Evolutionary conservation across 768 basidiomycete genomes (phyloP), one percentile per base, ranked within the genome.

Genomic region (Suillus brevipes): DNA sequence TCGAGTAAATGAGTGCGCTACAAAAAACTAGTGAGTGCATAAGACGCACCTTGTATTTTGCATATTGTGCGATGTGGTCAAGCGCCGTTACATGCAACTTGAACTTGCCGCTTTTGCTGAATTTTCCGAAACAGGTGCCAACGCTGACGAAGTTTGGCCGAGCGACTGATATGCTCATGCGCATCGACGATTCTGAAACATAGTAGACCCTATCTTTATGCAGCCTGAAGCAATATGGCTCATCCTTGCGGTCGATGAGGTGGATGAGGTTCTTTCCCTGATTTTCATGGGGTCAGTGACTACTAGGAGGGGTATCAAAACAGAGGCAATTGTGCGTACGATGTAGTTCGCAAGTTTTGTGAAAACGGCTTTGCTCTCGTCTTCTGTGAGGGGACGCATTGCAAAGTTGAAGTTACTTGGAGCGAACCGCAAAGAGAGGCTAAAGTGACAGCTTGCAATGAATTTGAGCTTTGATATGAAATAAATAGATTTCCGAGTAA

Each of bases 291-390:
- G 34, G 37, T 50, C 23, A 61, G 18, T 25, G 4, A 20, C 34
- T 36, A 20, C 34, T 36, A 38, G 37, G 14, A 62, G 40, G 38
- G 45, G 42, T 59, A 25, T 58, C 36, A 25, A 12, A 60, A 52
- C 7, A 8, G 37, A 25, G 9, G 37, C 23, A 18, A 18, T 4
- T 40, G 42, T 28, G 82, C 90, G 53, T 62, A 95, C 94, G 72
- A 99, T 92, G 78, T 97, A 99, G 79, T 97, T 98, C 56, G 97
- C 95, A 47, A 99, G 86, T 78, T 99, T 99, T 47, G 92, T 89
- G 72, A 99, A 99, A 16, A 99, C 92, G 0, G 91, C 86, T 76
- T 97, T 97, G 71, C 94, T 97, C 79, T 99, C 97, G 65, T 97
- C 95, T 77, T 98, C 94, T 31, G 97, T 98, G 60, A 99, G 82